Evolutionary conservation across 345 rosid species (phyloP).

Genomic region (Brassica carinata): DNA sequence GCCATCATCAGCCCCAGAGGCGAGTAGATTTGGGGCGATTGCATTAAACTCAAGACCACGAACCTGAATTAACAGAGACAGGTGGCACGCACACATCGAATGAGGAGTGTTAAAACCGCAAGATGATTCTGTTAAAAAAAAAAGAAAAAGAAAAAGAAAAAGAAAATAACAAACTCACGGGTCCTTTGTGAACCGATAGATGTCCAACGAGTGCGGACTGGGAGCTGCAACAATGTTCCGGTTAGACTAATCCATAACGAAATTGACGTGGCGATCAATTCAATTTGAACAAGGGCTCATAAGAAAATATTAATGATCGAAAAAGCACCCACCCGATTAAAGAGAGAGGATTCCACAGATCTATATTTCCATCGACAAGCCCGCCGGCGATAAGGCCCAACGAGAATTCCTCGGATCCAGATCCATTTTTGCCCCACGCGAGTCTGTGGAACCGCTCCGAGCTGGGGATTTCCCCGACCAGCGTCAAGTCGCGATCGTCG

Average conservation of each 20-base stretch:
- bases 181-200: slow-evolving; percentile 86
- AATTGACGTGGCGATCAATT: too few species aligned
- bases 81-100: background rate
- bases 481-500: slow-evolving; percentile 77
- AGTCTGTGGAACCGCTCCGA: slow-evolving; percentile 95
- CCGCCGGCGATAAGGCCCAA: slow-evolving; percentile 97
- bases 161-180: slow-evolving; percentile 57
- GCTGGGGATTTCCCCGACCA: slow-evolving; percentile 77
- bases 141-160: background rate
- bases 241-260: too few species aligned
- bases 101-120: background rate
- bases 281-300: too few species aligned
- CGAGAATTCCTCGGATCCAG: slow-evolving; percentile 70
- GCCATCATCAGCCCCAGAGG: slow-evolving; percentile 98
- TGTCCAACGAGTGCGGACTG: slow-evolving; percentile 64
- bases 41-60: slow-evolving; percentile 96
- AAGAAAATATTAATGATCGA: too few species aligned
- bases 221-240: slow-evolving; percentile 47
- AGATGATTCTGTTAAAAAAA: background rate
- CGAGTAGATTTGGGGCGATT: slow-evolving; percentile 77
- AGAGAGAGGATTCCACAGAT: slow-evolving; percentile 80
- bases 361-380: slow-evolving; percentile 86
- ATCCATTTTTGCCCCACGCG: slow-evolving; percentile 91
- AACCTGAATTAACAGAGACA: slow-evolving; percentile 52
- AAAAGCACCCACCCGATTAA: slow-evolving; percentile 62